A percentile compares a stretch with the other conserved stretches of the same genome.
phyloP scores from a whole-genome alignment of 2,329 filamentous ascomycete species.

The Sclerotinia sclerotiorum region DNA sequence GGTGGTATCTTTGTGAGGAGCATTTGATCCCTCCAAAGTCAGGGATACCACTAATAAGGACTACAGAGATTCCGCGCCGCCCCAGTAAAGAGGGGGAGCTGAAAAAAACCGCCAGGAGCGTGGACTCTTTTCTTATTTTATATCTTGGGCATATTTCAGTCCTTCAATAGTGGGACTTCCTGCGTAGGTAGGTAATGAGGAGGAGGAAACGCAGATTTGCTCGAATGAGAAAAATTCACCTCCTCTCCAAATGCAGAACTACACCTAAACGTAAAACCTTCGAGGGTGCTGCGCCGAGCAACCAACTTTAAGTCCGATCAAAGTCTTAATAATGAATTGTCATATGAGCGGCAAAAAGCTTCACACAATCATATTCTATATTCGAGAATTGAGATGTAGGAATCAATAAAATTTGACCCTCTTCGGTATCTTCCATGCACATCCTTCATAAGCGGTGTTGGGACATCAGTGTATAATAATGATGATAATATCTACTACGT shows the following conservation, averaged over 20 bases:
- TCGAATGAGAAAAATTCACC: not conserved
- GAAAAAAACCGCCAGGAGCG: too few species aligned
- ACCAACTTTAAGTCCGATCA: not conserved
- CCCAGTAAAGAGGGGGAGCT: too few species aligned
- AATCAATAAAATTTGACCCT: too few species aligned
- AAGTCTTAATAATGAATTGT: not conserved
- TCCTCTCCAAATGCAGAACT: not conserved
- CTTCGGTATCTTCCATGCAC: too few species aligned
- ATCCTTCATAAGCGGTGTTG: not conserved
- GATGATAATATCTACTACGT: not conserved
- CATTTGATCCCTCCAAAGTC: slow-evolving; percentile 11
- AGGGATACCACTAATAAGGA: not conserved
- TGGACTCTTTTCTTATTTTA: slow-evolving; percentile 5
- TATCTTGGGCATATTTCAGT: not conserved
- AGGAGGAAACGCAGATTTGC: not conserved
- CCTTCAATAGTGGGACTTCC: not conserved
- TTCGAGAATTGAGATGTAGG: not conserved
- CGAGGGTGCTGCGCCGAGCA: not conserved
- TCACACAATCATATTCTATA: not conserved
- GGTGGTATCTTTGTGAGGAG: slow-evolving; percentile 10
- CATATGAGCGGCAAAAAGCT: not conserved
- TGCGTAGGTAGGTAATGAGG: not conserved
- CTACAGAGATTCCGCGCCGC: slow-evolving; percentile 2
- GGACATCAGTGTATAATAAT: not conserved
- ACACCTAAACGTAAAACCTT: not conserved